Base-by-base conservation (phyloP, 140 eudicot species). In the Oenanthe javanica region DNA sequence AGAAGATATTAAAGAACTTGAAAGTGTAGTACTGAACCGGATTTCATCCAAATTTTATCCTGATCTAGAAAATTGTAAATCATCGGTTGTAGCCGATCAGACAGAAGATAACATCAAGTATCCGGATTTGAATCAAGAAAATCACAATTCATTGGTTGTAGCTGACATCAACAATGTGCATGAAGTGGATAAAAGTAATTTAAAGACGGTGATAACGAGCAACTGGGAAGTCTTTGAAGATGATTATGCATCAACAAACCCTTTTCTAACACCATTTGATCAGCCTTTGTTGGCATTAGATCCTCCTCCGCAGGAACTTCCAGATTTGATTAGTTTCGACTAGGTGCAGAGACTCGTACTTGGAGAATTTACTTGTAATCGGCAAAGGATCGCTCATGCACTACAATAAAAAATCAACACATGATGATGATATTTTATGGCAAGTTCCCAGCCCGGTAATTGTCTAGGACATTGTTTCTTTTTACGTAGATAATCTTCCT, bases 181-280 rank as follows among this genome's bases (percentile, higher is more conserved):
- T 63, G 51, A 63, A 49, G 38, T 63, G 18, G 82, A 77, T 36
- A 57, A 78, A 14, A 59, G 78, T 49, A 10, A 75, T 1, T 78
- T 86, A 72, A 83, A 83, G 85, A 87, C 98, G 9, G 57, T 92
- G 10, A 86, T 89, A 40, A 92, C 92, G 0, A 84, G 88, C 67
- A 51, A 90, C 0, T 94, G 98, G 97, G 94, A 90, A 88, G 90
- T 80, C 42, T 92, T 94, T 15, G 91, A 90, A 5, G 90, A 87
- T 72, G 91, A 89, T 79, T 25, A 25, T 11, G 55, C 74, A 40
- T 61, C 69, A 61, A 61, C 36, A 61, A 61, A 61, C 36, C 36
- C 69, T 61, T 61, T n/a, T 61, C 36, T 61, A n/a, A 61, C 69
- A 61, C 69, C 69, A n/a, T 61, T 21, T 61, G 36, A 61, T 61